A percentile compares a stretch with the other conserved stretches of the same genome.
Evolutionary conservation across 192 early-diverging fungal genomes (phyloP).

Genomic region (Backusella liffmaniae): DNA sequence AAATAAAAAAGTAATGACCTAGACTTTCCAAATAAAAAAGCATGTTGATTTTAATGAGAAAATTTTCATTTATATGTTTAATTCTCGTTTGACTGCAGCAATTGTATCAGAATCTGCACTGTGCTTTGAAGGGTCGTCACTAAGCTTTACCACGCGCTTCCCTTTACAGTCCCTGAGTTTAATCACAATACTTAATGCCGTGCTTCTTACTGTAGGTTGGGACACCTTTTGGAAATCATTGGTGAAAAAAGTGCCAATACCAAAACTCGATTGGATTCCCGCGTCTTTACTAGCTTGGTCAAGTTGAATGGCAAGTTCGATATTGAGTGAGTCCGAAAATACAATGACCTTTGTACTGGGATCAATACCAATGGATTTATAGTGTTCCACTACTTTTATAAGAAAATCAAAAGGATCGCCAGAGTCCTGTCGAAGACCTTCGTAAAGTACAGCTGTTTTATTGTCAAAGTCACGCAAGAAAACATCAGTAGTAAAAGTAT

Average conservation of each 20-base stretch:
- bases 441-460: constrained; percentile 45
- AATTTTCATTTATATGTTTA: constrained; percentile 22
- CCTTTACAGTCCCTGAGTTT: constrained; percentile 59
- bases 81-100: constrained; percentile 40
- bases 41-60: neutral
- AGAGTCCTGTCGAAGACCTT: constrained; percentile 71
- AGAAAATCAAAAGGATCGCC: constrained; percentile 67
- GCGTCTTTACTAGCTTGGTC: constrained; percentile 39
- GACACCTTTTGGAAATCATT: constrained; percentile 57
- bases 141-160: constrained; percentile 65
- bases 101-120: constrained; percentile 56
- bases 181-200: constrained; percentile 72
- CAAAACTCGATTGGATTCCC: constrained; percentile 57
- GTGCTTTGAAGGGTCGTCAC: constrained; percentile 64
- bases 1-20: neutral
- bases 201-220: constrained; percentile 33
- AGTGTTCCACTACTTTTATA: constrained; percentile 51
- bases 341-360: constrained; percentile 60
- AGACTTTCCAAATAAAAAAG: neutral
- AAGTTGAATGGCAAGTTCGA: constrained; percentile 49
- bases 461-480: constrained; percentile 65
- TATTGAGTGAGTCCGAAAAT: constrained; percentile 67
- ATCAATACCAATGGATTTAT: constrained; percentile 53
- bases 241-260: constrained; percentile 76
- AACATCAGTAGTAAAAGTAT: constrained; percentile 65